phyloP scores from a whole-genome alignment of 225 moss, liverwort and hornwort species.

The Pseudisothecium myosuroides region DNA sequence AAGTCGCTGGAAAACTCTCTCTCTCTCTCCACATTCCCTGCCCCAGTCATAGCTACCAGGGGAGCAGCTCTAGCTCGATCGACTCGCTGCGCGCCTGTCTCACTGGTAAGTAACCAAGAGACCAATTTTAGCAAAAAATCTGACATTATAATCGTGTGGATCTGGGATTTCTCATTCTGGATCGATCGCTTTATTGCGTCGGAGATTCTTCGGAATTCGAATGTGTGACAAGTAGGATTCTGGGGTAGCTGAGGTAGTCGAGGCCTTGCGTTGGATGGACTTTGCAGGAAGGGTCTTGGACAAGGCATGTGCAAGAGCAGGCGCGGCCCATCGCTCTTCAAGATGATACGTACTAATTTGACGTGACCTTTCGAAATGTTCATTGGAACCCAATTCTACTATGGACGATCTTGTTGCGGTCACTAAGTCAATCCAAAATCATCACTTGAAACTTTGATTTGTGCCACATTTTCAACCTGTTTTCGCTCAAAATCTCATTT shows the following conservation, averaged over 20 bases:
- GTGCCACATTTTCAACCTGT: not conserved
- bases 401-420: not conserved
- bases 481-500: not conserved
- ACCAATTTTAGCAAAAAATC: not conserved
- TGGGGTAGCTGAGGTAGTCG: not conserved
- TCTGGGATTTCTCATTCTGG: not conserved
- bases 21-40: not conserved
- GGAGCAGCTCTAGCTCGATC: not conserved
- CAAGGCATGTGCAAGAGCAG: slow-evolving; percentile 57
- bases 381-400: not conserved
- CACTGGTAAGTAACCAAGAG: not conserved
- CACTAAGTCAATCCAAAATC: not conserved
- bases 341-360: not conserved
- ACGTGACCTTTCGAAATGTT: not conserved
- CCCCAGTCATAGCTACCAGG: not conserved
- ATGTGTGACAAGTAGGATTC: not conserved
- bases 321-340: not conserved
- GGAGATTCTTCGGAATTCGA: not conserved
- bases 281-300: slow-evolving; percentile 32
- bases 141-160: not conserved
- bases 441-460: not conserved
- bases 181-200: not conserved
- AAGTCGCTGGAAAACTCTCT: not conserved
- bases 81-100: not conserved
- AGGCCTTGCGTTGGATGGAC: not conserved